phyloP scores from a whole-genome alignment of 78 protist genomes.

The Dictyostelium citrinum region DNA sequence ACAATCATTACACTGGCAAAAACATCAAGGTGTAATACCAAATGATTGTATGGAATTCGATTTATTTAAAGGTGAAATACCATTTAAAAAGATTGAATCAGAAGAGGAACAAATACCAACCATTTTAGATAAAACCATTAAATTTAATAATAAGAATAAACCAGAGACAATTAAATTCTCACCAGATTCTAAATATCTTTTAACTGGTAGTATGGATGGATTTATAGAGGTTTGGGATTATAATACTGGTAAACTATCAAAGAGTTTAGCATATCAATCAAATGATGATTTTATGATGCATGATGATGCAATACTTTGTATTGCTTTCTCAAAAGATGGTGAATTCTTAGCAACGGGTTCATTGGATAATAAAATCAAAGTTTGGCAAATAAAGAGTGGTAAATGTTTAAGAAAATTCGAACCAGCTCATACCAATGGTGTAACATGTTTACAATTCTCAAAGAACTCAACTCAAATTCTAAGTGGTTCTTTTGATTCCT shows the following conservation, averaged over 20 bases:
- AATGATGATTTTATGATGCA: conserved; percentile 89
- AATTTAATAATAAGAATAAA: conserved; percentile 41
- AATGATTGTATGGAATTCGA: conserved; percentile 34
- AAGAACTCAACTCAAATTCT: conserved; percentile 68
- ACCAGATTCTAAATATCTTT: conserved; percentile 73
- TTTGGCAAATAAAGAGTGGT: conserved; percentile 86
- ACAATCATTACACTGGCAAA: conserved; percentile 91
- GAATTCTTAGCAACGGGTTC: conserved; percentile 89
- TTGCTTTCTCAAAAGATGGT: conserved; percentile 85
- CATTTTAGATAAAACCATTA: conserved; percentile 39
- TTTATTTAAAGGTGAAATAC: conserved; percentile 18
- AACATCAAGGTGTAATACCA: conserved; percentile 74
- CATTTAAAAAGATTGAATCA: background rate
- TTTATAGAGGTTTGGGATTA: conserved; percentile 82
- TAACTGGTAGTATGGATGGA: conserved; percentile 66
- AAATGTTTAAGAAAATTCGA: conserved; percentile 82
- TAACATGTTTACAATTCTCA: conserved; percentile 81
- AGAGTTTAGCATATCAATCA: conserved; percentile 80
- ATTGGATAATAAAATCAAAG: conserved; percentile 82
- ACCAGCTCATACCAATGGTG: conserved; percentile 85
- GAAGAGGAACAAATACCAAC: conserved; percentile 29
- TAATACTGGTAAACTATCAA: conserved; percentile 78
- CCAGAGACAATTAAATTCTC: conserved; percentile 48
- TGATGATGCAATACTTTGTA: conserved; percentile 78
- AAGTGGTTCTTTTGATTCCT: conserved; percentile 79